phyloP scores from a whole-genome alignment of 805 yeast species.

The Cyberlindnera maritima region DNA sequence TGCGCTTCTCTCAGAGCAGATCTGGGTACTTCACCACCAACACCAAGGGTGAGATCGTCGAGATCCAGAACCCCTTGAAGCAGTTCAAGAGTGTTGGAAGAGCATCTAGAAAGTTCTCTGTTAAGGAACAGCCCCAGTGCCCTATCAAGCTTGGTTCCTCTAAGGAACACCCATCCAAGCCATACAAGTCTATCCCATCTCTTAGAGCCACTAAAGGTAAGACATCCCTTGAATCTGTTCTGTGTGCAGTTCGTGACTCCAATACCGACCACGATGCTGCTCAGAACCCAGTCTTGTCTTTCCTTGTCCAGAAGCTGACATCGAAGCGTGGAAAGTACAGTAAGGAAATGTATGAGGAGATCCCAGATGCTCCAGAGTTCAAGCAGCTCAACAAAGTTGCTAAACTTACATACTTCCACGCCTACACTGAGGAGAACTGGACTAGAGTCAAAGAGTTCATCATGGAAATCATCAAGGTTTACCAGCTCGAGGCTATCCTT shows the following conservation, averaged over 20 bases:
- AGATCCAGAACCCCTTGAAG: background rate
- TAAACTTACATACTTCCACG: conserved; percentile 6
- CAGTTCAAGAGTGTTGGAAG: conserved; percentile 3
- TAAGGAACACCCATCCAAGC: background rate
- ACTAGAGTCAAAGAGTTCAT: background rate
- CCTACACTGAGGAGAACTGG: background rate
- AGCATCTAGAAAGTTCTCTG: background rate
- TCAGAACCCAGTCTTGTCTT: background rate
- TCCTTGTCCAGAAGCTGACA: background rate
- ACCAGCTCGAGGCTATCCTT: background rate
- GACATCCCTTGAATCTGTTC: background rate
- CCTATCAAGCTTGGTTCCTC: background rate
- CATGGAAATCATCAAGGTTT: background rate
- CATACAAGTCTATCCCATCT: background rate
- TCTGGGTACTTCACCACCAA: conserved; percentile 2
- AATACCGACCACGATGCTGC: background rate
- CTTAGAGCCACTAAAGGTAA: background rate
- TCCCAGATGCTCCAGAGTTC: background rate
- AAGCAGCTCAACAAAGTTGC: background rate
- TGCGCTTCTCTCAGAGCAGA: conserved; percentile 2
- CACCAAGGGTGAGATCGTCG: conserved; percentile 2
- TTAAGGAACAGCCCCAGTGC: background rate
- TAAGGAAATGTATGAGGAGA: background rate
- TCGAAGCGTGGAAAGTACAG: background rate
- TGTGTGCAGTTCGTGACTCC: background rate